phyloP scores from a whole-genome alignment of 2,329 filamentous ascomycete species.

The Alternaria infectoria region DNA sequence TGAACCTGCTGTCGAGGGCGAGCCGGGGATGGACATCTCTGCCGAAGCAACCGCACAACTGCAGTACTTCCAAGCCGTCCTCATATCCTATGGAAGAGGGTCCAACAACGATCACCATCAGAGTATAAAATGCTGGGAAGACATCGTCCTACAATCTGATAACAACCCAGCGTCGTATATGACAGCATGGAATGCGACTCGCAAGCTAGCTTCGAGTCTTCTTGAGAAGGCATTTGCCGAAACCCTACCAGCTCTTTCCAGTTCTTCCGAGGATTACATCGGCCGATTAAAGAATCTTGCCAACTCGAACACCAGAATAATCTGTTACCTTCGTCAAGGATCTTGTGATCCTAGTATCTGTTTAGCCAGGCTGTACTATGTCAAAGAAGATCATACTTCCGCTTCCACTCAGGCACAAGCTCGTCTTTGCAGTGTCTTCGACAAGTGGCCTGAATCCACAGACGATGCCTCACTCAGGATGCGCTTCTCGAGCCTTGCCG shows the following conservation, averaged over 20 bases:
- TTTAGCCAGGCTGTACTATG: neutral
- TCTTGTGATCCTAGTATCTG: neutral
- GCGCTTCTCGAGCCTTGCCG: neutral
- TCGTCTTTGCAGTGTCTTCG: neutral
- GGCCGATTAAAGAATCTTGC: neutral
- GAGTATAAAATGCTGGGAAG: constrained; percentile 1
- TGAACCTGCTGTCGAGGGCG: too few species aligned
- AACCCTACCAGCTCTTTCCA: neutral
- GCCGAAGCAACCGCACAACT: neutral
- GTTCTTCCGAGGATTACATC: neutral
- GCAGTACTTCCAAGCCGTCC: neutral
- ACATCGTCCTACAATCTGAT: neutral
- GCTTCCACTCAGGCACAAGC: neutral
- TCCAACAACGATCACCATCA: neutral
- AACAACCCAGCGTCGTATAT: neutral
- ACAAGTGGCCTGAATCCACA: neutral
- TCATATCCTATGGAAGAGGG: neutral
- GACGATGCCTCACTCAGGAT: neutral
- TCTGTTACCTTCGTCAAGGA: neutral
- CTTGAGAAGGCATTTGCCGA: neutral
- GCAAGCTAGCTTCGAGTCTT: neutral
- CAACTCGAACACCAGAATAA: neutral
- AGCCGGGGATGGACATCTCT: neutral
- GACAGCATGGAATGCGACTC: neutral
- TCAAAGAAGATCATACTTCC: neutral